Conservation (phyloP, 2,329 filamentous ascomycete species). For the Chaetothyriales sp. region DNA sequence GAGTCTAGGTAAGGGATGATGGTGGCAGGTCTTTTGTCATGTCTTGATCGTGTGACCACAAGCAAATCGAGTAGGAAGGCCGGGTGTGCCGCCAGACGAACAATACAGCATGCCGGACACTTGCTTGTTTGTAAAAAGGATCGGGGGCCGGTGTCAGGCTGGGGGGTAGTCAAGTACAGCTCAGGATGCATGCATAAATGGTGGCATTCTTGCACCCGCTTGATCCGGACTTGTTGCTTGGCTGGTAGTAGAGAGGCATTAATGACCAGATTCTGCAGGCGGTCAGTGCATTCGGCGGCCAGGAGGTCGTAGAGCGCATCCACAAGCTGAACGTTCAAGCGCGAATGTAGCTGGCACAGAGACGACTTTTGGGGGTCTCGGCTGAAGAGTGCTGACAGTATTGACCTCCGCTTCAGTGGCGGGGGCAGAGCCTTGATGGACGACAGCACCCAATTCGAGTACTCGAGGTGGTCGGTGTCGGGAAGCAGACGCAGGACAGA, state of each 20-base stretch:
- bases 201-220: not conserved
- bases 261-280: not conserved
- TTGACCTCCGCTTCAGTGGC: not conserved
- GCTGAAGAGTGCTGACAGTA: not conserved
- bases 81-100: not conserved
- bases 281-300: not conserved
- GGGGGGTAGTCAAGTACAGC: not conserved
- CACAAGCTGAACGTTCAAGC: not conserved
- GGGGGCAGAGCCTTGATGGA: not conserved
- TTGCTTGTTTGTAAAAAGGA: not conserved
- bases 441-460: not conserved
- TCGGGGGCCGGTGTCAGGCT: not conserved
- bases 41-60: not conserved
- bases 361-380: not conserved
- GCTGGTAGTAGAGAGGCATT: not conserved
- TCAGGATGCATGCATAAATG: not conserved
- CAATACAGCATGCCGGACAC: not conserved
- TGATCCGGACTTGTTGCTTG: not conserved
- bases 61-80: not conserved
- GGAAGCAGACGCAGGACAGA: not conserved
- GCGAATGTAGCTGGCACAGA: not conserved
- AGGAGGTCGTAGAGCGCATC: not conserved
- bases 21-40: not conserved
- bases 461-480: not conserved
- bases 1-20: not conserved